Conservation (phyloP, 1,284 basidiomycete species). For the Cutaneotrichosporon arboriforme region DNA sequence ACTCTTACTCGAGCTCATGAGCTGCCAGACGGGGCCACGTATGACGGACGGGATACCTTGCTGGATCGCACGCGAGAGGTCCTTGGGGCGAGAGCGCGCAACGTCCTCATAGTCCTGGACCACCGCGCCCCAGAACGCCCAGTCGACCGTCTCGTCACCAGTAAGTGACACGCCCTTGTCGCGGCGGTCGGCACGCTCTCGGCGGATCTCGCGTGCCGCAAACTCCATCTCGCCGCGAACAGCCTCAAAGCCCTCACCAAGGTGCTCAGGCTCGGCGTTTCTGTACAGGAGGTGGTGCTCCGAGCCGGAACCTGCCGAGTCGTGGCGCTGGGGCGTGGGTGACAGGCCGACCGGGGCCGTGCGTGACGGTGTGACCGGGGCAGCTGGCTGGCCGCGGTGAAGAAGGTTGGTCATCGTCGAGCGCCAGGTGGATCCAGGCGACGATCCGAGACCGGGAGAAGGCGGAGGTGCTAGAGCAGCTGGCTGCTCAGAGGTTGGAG, state of each 20-base stretch:
- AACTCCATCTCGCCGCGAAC: constrained; percentile 45
- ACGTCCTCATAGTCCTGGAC: constrained; percentile 86
- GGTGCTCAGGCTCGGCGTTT: constrained; percentile 8
- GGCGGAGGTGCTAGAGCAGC: background rate
- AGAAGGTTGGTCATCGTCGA: constrained; percentile 35
- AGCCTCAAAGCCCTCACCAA: constrained; percentile 43
- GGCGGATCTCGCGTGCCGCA: constrained; percentile 43
- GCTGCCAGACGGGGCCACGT: constrained; percentile 94
- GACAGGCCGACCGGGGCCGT: constrained; percentile 12
- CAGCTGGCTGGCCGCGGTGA: constrained; percentile 8
- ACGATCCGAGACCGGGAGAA: background rate
- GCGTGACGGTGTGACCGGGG: constrained; percentile 8
- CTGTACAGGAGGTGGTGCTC: background rate
- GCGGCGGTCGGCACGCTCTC: constrained; percentile 52
- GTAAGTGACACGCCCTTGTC: background rate
- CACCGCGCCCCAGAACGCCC: constrained; percentile 94
- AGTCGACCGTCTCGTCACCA: constrained; percentile 35
- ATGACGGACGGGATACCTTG: constrained; percentile 72
- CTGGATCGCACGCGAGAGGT: constrained; percentile 84
- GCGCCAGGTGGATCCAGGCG: constrained; percentile 21
- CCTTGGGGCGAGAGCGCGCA: constrained; percentile 68
- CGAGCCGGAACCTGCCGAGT: constrained; percentile 24
- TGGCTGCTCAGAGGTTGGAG: background rate
- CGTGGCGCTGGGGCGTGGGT: constrained; percentile 28
- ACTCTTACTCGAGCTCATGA: constrained; percentile 95